Percentiles rank a stretch among this genome's conserved stretches.
phyloP scores from a whole-genome alignment of 1,139 yeast genomes.

The Martiniozyma asiatica region DNA sequence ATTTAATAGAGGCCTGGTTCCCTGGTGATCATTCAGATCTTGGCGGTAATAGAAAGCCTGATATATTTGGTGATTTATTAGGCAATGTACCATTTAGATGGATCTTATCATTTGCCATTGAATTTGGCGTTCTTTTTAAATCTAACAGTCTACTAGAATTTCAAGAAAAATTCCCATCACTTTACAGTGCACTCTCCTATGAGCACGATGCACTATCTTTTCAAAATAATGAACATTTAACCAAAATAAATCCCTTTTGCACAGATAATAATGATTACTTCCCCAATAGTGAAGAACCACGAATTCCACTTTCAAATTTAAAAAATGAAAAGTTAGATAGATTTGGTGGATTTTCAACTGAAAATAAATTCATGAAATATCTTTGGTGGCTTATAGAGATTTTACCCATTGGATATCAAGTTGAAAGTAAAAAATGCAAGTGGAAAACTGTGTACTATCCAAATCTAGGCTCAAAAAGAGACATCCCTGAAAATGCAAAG shows the following conservation, averaged over 20 bases:
- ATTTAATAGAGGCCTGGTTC: conserved; percentile 46
- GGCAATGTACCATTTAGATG: conserved; percentile 43
- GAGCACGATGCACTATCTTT: conserved; percentile 35
- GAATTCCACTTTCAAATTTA: no score
- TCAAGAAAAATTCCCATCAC: conserved; percentile 25
- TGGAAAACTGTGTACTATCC: conserved; percentile 41
- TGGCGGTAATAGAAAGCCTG: conserved; percentile 52
- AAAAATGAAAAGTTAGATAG: conserved; percentile 10
- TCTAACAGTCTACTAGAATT: conserved; percentile 29
- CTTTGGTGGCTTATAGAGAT: conserved; percentile 55
- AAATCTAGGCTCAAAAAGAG: conserved; percentile 39
- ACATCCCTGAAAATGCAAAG: conserved; percentile 31
- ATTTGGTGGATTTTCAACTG: conserved; percentile 29
- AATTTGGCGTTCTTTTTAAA: conserved; percentile 37
- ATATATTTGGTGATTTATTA: conserved; percentile 26
- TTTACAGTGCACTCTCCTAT: conserved; percentile 31
- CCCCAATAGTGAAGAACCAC: conserved; percentile 4
- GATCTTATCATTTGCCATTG: conserved; percentile 43
- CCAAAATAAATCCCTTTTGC: conserved; percentile 5
- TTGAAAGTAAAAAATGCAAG: conserved; percentile 32
- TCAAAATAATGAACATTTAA: conserved; percentile 7
- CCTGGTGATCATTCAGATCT: conserved; percentile 58
- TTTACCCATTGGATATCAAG: conserved; percentile 40
- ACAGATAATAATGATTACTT: not conserved
- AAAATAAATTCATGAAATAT: conserved; percentile 16